Conservation (phyloP, 139 green algal genomes). For the Picochlorum costavermella region DNA sequence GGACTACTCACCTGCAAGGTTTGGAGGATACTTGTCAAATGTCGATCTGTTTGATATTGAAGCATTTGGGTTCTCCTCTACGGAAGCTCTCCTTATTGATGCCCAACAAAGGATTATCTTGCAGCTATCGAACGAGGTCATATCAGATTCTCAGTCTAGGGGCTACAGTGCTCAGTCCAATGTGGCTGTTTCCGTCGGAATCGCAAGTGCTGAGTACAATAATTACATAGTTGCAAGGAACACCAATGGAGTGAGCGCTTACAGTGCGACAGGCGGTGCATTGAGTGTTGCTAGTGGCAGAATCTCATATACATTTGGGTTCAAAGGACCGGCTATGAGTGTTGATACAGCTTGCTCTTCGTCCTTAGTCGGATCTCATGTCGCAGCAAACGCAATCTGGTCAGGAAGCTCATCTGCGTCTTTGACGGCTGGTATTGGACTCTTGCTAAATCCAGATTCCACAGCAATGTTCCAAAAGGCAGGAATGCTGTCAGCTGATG, state of each 20-base stretch:
- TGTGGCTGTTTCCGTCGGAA: constrained; percentile 53
- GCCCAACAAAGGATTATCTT: constrained; percentile 73
- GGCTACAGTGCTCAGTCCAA: constrained; percentile 9
- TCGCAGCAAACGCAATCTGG: constrained; percentile 35
- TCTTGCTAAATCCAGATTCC: constrained; percentile 61
- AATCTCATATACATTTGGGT: constrained; percentile 62
- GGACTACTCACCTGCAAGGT: constrained; percentile 20
- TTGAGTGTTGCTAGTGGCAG: constrained; percentile 60
- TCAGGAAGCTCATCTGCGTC: constrained; percentile 18
- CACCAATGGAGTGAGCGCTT: constrained; percentile 50
- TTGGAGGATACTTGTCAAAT: constrained; percentile 56
- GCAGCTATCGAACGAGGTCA: constrained; percentile 11
- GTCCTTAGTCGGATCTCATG: constrained; percentile 62
- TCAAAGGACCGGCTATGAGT: constrained; percentile 50
- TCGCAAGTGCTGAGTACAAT: constrained; percentile 76
- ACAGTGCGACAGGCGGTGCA: constrained; percentile 66
- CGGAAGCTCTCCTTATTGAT: constrained; percentile 64
- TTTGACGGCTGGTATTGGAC: constrained; percentile 50
- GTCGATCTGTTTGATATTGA: constrained; percentile 47
- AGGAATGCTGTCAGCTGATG: constrained; percentile 70
- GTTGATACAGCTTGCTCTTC: constrained; percentile 80
- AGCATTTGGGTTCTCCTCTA: constrained; percentile 39
- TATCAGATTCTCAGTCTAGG: neutral
- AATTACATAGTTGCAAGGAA: constrained; percentile 40
- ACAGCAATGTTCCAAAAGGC: constrained; percentile 74